Percentiles rank a stretch among this genome's conserved stretches.
These are phyloP conservation scores for Globisporangium rhizosaccharum DNA, from an alignment of 352 stramenopile species.

Conservation along the genomic window DNA sequence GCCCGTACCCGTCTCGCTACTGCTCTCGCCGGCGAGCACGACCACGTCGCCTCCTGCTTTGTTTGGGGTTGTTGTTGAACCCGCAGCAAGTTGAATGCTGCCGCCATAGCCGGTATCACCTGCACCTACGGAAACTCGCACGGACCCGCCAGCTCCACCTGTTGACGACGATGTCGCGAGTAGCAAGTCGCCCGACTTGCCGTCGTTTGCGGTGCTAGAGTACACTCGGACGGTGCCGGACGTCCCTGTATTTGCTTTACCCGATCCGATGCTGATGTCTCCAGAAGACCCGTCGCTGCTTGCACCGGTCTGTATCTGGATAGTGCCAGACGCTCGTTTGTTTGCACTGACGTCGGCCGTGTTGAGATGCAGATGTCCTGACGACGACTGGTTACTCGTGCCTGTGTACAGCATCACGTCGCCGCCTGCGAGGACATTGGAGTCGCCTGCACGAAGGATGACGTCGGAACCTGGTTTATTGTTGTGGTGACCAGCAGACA, in stretches of 20 bases:
- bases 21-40: conserved; percentile 4
- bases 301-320: conserved; percentile 20
- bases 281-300: conserved; percentile 15
- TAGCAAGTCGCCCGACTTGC: conserved; percentile 18
- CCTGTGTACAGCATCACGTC: conserved; percentile 32
- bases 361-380: conserved; percentile 17
- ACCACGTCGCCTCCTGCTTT: background rate
- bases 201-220: conserved; percentile 6
- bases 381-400: conserved; percentile 24
- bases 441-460: conserved; percentile 27
- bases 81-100: background rate
- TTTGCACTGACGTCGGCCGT: conserved; percentile 17
- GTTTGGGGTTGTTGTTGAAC: background rate
- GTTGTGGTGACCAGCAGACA: conserved; percentile 25
- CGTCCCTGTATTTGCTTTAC: conserved; percentile 7
- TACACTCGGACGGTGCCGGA: conserved; percentile 19
- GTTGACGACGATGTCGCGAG: conserved; percentile 9
- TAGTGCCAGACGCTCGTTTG: conserved; percentile 13
- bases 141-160: conserved; percentile 12
- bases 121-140: conserved; percentile 11
- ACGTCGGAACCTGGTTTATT: conserved; percentile 37
- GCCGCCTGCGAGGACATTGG: conserved; percentile 25
- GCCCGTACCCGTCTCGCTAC: no score
- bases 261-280: conserved; percentile 16
- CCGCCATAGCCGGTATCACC: background rate